Evolutionary conservation across 148 eudicot species (phyloP), one percentile per base, ranked within the genome.

Genomic region (Limonium bicolor): DNA sequence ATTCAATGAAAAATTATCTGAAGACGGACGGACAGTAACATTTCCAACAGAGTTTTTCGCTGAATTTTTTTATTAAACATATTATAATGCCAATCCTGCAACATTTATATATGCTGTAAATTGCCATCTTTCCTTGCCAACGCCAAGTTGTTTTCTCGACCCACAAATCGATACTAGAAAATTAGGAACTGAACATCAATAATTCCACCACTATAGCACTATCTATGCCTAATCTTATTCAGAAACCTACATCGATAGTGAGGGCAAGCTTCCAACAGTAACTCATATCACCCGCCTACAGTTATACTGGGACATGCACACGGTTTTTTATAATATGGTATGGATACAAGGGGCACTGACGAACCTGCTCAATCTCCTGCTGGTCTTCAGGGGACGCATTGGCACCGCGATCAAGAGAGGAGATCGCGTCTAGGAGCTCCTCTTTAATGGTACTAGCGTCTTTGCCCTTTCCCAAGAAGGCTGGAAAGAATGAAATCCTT

Each of bases 371-470:
- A 66, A 81, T 61, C 3, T 7, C 43, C 36, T 67, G 58, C 50
- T 76, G 92, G 16, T 81, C 92, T 39, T 81, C 76, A 55, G 74
- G 69, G 30, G 84, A 41, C 27, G 92, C 92, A 9, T 70, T 71
- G 24, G 92, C 92, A 2, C 92, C 92, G 27, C 85, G 70, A 60
- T 81, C 80, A 58, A 81, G 85, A 14, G 81, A 63, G 15, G 37
- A 36, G 50, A 81, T 70, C 36, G 92, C 85, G 6, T 81, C 65
- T 21, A 81, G 92, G 58, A 81, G 92, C 67, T 81, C 78, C 40
- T 65, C 40, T 41, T 77, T 81, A 2, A 73, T 48, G 54, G 59
- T 36, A 7, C 45, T 48, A n/a, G 73, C 64, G 56, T 77, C 58
- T 44, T 76, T 70, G 13, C 41, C 36, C 47, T 60, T 77, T 55